Evolutionary conservation across 2,329 filamentous ascomycete genomes (phyloP).

Genomic region (Calonectria montana): DNA sequence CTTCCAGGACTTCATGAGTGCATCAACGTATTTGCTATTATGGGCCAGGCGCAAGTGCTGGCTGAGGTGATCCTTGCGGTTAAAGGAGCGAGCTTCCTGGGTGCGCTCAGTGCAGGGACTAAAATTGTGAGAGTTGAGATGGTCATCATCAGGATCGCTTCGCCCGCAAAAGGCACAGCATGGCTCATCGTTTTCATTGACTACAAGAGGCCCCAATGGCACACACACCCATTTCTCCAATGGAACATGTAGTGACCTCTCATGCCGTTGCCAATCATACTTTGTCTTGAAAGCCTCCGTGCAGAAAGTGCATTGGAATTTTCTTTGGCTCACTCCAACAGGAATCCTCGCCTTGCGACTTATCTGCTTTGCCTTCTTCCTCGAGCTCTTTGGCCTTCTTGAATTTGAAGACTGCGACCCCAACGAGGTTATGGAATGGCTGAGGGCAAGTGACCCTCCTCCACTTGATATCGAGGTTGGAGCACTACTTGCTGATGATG

Average conservation of each 20-base stretch:
- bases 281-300: slow-evolving; percentile 56
- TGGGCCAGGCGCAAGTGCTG: slow-evolving; percentile 55
- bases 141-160: slow-evolving; percentile 43
- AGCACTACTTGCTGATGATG: slow-evolving; percentile 11
- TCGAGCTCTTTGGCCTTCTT: slow-evolving; percentile 2
- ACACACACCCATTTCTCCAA: slow-evolving; percentile 58
- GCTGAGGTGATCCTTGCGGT: slow-evolving; percentile 54
- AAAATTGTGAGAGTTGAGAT: slow-evolving; percentile 50
- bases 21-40: slow-evolving; percentile 48
- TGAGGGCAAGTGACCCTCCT: slow-evolving; percentile 5
- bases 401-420: slow-evolving; percentile 9
- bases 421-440: slow-evolving; percentile 4
- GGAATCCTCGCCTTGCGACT: neutral
- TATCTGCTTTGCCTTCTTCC: slow-evolving; percentile 12
- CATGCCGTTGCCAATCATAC: slow-evolving; percentile 61
- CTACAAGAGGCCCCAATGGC: slow-evolving; percentile 46
- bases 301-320: slow-evolving; percentile 57
- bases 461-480: slow-evolving; percentile 14
- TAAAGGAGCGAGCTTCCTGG: slow-evolving; percentile 54
- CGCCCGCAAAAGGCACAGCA: slow-evolving; percentile 52
- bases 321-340: neutral
- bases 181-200: slow-evolving; percentile 45
- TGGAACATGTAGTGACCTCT: slow-evolving; percentile 57
- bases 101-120: slow-evolving; percentile 61
- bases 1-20: slow-evolving; percentile 47